Evolutionary conservation across 768 basidiomycete species (phyloP).

Genomic region (Hygrophorus pudorinus): DNA sequence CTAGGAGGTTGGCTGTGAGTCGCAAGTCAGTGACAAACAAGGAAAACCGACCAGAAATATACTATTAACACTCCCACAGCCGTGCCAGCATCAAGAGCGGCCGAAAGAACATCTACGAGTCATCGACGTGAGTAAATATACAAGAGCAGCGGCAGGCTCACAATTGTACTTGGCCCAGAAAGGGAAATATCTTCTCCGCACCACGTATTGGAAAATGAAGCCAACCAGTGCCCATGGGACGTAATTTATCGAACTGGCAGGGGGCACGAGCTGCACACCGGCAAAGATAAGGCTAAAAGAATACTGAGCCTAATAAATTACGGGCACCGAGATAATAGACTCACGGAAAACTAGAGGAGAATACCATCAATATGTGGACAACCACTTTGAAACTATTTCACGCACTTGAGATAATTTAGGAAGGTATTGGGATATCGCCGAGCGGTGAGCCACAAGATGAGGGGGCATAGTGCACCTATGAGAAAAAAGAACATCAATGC

Average conservation of each 20-base stretch:
- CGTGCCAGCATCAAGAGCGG: constrained; percentile 45
- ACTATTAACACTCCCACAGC: constrained; percentile 52
- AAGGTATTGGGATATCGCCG: constrained; percentile 54
- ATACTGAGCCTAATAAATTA: constrained; percentile 21
- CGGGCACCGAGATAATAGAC: constrained; percentile 65
- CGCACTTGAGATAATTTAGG: constrained; percentile 55
- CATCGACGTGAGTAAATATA: background rate
- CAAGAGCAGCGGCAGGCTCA: constrained; percentile 14
- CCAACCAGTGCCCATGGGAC: constrained; percentile 58
- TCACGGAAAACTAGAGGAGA: constrained; percentile 35
- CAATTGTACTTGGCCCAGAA: constrained; percentile 68
- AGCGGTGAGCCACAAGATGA: constrained; percentile 41
- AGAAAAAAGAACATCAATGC: constrained; percentile 62
- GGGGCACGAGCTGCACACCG: constrained; percentile 52
- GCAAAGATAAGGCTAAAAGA: constrained; percentile 34
- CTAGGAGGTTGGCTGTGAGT: constrained; percentile 13
- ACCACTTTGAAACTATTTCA: constrained; percentile 51
- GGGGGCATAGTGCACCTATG: constrained; percentile 54
- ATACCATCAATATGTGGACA: constrained; percentile 57
- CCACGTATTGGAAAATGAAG: constrained; percentile 54
- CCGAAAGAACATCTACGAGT: constrained; percentile 39
- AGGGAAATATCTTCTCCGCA: constrained; percentile 49
- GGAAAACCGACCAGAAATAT: constrained; percentile 51
- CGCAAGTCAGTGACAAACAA: background rate
- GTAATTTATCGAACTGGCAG: constrained; percentile 59